phyloP scores from a whole-genome alignment of 208 protist genomes.

The Acanthamoeba healyi region DNA sequence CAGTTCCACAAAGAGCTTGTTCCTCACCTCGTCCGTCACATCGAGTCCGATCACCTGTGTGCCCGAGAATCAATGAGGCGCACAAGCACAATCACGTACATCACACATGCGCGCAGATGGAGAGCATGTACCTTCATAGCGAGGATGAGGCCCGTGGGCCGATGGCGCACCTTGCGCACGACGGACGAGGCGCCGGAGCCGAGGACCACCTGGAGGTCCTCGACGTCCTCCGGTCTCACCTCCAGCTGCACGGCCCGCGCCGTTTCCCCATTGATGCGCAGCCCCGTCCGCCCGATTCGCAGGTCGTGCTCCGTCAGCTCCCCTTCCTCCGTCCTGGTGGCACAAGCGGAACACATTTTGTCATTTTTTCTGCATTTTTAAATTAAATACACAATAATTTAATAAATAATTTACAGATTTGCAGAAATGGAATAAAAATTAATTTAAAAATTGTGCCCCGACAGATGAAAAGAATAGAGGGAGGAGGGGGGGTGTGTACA shows the following conservation, averaged over 20 bases:
- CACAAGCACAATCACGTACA: background rate
- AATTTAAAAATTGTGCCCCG: background rate
- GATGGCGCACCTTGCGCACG: constrained; percentile 55
- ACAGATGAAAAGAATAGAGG: no score
- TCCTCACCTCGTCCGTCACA: constrained; percentile 27
- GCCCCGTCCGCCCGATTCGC: background rate
- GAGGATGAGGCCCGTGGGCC: background rate
- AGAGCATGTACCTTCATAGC: constrained; percentile 53
- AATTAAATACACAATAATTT: background rate
- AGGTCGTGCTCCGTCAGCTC: constrained; percentile 23
- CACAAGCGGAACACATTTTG: background rate
- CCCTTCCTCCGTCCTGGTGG: background rate
- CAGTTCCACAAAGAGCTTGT: constrained; percentile 83
- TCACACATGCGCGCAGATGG: background rate
- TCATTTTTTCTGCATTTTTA: no score
- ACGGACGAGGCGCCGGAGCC: constrained; percentile 46
- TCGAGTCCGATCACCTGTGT: background rate
- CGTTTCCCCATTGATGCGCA: constrained; percentile 25
- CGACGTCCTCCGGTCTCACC: constrained; percentile 13
- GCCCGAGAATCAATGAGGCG: background rate
- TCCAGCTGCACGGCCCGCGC: background rate
- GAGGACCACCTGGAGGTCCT: constrained; percentile 14
- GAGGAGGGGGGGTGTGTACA: background rate
- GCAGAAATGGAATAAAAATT: background rate
- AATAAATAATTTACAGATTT: background rate